These are phyloP conservation scores for Trichoderma gracile DNA, from an alignment of 2,329 filamentous ascomycete genomes.

Conservation along the genomic window DNA sequence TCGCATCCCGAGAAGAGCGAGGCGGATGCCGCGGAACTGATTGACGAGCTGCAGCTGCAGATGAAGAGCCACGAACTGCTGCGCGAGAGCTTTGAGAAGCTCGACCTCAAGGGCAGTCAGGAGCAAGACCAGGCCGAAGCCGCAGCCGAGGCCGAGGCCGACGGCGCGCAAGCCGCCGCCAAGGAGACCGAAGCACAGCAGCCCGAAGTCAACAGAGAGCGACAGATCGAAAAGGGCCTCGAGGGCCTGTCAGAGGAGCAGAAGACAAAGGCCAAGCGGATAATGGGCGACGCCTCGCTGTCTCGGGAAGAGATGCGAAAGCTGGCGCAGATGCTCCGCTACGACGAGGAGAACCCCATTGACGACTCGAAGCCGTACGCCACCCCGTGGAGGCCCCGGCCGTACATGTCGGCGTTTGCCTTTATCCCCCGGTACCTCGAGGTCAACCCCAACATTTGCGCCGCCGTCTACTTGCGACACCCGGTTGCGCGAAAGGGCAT, in stretches of 20 bases:
- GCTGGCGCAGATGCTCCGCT: constrained; percentile 58
- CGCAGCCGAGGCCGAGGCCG: constrained; percentile 26
- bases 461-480: constrained; percentile 91
- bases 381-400: constrained; percentile 85
- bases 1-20: constrained; percentile 38
- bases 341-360: constrained; percentile 72
- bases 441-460: constrained; percentile 96
- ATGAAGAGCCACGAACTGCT: constrained; percentile 40
- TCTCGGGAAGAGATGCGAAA: constrained; percentile 54
- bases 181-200: constrained; percentile 22
- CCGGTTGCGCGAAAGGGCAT: constrained; percentile 81
- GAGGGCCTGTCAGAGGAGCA: constrained; percentile 39
- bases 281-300: constrained; percentile 40
- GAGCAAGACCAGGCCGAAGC: constrained; percentile 27
- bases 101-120: constrained; percentile 29
- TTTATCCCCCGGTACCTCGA: constrained; percentile 95
- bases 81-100: constrained; percentile 36
- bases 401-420: constrained; percentile 88
- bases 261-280: constrained; percentile 38
- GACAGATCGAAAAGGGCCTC: constrained; percentile 39
- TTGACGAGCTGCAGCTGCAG: constrained; percentile 38
- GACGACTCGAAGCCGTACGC: constrained; percentile 80
- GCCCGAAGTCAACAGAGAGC: constrained; percentile 34
- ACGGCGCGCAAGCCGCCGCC: background rate
- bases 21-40: constrained; percentile 35